Percentiles rank a stretch among this genome's conserved stretches.
Evolutionary conservation across 2,329 filamentous ascomycete species (phyloP).

Genomic region (Coniella vitis): DNA sequence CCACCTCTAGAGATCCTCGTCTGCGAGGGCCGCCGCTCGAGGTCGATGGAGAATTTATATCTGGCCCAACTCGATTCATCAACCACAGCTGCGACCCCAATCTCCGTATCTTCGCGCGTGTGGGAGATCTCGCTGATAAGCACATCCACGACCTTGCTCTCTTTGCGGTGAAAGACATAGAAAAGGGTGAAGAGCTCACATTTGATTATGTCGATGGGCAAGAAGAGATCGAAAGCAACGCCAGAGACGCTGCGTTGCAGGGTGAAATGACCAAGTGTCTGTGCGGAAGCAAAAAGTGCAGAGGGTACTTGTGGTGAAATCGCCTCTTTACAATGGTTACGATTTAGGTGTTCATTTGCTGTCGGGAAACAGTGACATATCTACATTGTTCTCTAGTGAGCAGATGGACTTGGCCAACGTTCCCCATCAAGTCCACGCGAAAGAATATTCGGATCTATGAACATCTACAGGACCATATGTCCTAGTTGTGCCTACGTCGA

Average conservation of each 20-base stretch:
- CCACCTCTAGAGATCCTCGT: slow-evolving; percentile 46
- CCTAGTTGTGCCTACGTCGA: too few species aligned
- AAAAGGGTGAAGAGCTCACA: slow-evolving; percentile 61
- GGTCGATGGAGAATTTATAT: slow-evolving; percentile 68
- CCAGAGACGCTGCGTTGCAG: slow-evolving; percentile 40
- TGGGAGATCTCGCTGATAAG: slow-evolving; percentile 69
- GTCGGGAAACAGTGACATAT: too few species aligned
- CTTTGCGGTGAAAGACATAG: slow-evolving; percentile 64
- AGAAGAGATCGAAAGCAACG: slow-evolving; percentile 41
- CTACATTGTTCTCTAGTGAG: too few species aligned
- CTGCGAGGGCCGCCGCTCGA: slow-evolving; percentile 51
- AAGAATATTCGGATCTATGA: too few species aligned
- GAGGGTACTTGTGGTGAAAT: slow-evolving; percentile 60
- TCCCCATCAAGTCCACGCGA: too few species aligned
- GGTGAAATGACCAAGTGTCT: slow-evolving; percentile 51
- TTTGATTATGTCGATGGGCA: slow-evolving; percentile 73
- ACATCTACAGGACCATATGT: too few species aligned
- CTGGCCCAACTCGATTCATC: slow-evolving; percentile 73
- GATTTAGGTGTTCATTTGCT: background rate
- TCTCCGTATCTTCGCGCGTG: slow-evolving; percentile 70
- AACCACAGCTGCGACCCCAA: slow-evolving; percentile 80
- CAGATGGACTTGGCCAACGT: too few species aligned
- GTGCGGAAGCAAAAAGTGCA: slow-evolving; percentile 60
- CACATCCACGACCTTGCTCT: slow-evolving; percentile 70
- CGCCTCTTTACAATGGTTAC: background rate